phyloP scores from a whole-genome alignment of 1,284 basidiomycete species.

The Austroboletus niveus region DNA sequence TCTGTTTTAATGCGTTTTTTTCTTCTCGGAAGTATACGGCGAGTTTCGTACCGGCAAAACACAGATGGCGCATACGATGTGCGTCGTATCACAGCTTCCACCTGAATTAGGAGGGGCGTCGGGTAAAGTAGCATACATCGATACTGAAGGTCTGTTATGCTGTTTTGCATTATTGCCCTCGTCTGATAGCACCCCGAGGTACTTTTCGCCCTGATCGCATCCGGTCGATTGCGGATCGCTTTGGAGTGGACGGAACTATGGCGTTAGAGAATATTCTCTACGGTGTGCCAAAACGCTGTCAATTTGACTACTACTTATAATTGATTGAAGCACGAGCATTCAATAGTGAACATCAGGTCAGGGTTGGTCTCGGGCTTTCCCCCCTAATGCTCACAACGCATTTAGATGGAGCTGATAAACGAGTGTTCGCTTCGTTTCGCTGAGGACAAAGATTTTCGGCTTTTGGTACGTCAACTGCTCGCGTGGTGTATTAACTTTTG shows the following conservation, averaged over 20 bases:
- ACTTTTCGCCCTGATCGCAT: conserved; percentile 94
- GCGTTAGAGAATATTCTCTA: conserved; percentile 86
- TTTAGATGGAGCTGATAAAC: conserved; percentile 83
- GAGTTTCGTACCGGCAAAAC: conserved; percentile 88
- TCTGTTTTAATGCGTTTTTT: conserved; percentile 1
- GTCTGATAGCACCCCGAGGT: conserved; percentile 42
- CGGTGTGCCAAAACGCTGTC: conserved; percentile 41
- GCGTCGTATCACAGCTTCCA: conserved; percentile 85
- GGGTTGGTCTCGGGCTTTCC: not conserved
- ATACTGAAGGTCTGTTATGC: conserved; percentile 71
- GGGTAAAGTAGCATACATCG: conserved; percentile 91
- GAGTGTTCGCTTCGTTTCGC: conserved; percentile 81
- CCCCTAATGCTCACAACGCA: conserved; percentile 6
- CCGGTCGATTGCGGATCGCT: conserved; percentile 84
- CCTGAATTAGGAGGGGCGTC: conserved; percentile 86
- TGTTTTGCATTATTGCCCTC: not conserved
- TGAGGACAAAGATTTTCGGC: conserved; percentile 77
- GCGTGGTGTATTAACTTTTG: conserved; percentile 1
- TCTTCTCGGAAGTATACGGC: conserved; percentile 58
- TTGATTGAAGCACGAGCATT: conserved; percentile 66
- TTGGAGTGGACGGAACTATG: conserved; percentile 85
- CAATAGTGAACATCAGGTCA: conserved; percentile 85
- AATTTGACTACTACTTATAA: conserved; percentile 1
- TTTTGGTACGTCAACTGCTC: conserved; percentile 48
- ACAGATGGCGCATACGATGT: conserved; percentile 90